Evolutionary conservation across 441 rosid genomes (phyloP).

Genomic region (Erodium trifolium): DNA sequence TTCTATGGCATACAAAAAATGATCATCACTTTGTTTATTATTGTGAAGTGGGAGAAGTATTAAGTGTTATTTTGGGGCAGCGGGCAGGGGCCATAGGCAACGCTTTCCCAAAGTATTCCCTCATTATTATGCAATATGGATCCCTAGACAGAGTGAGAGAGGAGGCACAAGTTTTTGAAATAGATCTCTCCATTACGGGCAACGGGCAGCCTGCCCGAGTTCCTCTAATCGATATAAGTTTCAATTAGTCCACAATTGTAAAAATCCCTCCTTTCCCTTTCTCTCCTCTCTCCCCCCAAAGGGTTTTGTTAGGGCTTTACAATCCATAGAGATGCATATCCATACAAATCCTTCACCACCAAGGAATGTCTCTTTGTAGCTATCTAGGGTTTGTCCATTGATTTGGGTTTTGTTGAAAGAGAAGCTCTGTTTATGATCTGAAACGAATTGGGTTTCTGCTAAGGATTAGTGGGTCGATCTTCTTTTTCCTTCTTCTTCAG

Average conservation of each 20-base stretch:
- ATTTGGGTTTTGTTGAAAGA: background rate
- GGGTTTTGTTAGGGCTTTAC: background rate
- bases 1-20: no score
- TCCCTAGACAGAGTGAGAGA: background rate
- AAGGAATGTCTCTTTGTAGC: no score
- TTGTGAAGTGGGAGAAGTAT: no score
- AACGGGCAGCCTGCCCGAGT: background rate
- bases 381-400: background rate
- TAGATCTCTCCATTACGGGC: background rate
- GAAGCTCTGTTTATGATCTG: background rate
- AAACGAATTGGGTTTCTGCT: background rate
- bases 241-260: background rate
- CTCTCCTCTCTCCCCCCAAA: background rate
- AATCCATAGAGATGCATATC: background rate
- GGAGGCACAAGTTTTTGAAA: background rate
- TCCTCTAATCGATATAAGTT: background rate
- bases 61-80: background rate
- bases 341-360: background rate
- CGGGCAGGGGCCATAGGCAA: background rate
- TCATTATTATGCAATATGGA: background rate
- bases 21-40: no score
- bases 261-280: background rate
- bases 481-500: background rate
- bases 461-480: background rate
- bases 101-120: slow-evolving; percentile 2